Conservation (phyloP, 768 basidiomycete species). For the Sporobolomyces roseus region DNA sequence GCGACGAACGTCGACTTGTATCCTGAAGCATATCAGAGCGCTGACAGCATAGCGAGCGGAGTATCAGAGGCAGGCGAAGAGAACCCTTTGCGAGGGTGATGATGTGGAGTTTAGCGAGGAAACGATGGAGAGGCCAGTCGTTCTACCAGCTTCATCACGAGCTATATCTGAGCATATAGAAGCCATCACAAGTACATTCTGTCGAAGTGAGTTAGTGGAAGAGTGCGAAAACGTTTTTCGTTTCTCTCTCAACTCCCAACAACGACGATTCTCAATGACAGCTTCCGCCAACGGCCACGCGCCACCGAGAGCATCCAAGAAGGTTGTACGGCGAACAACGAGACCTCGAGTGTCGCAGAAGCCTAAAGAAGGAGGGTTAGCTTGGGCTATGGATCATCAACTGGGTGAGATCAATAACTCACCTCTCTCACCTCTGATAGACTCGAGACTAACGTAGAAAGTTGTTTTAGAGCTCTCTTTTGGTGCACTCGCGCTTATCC, state of each 20-base stretch:
- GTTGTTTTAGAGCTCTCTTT: conserved; percentile 16
- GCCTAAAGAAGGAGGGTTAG: neutral
- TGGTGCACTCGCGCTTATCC: conserved; percentile 40
- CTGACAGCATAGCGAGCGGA: too few relatives aligned
- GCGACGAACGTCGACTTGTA: too few relatives aligned
- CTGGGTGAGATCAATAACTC: conserved; percentile 1
- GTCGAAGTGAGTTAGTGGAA: neutral
- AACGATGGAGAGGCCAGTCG: too few relatives aligned
- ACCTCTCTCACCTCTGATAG: neutral
- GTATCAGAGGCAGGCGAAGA: neutral
- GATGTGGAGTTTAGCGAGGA: conserved; percentile 1
- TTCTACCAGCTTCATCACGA: too few relatives aligned
- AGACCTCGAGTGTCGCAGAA: neutral
- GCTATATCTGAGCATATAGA: too few relatives aligned
- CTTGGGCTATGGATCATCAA: conserved; percentile 12
- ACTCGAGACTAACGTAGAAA: neutral
- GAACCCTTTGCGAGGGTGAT: neutral
- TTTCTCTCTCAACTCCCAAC: neutral
- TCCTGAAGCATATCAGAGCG: too few relatives aligned
- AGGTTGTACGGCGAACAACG: neutral
- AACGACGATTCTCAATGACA: neutral
- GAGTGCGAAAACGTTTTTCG: neutral
- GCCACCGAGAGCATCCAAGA: too few relatives aligned
- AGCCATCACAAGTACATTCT: too few relatives aligned
- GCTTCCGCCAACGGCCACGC: conserved; percentile 4